Conservation (phyloP, 805 yeast genomes). For the Wickerhamiella cacticola region DNA sequence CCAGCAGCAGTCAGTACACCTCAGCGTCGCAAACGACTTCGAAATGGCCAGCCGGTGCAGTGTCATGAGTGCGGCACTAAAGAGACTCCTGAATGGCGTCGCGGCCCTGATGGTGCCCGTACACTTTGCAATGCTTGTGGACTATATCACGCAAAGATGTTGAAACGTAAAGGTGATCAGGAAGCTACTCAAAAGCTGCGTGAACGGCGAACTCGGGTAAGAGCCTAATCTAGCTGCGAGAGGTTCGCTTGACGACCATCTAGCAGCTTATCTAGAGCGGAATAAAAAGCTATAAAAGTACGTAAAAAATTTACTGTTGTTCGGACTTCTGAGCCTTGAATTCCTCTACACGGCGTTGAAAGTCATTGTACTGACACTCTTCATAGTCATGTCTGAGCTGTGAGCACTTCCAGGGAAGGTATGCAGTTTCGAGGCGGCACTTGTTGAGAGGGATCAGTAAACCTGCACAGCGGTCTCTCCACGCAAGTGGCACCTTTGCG, state of each 20-base stretch:
- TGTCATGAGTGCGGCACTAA: constrained; percentile 42
- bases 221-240: neutral
- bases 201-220: constrained; percentile 4
- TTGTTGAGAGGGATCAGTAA: constrained; percentile 48
- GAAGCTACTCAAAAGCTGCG: constrained; percentile 5
- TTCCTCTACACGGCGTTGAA: constrained; percentile 67
- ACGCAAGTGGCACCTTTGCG: constrained; percentile 61
- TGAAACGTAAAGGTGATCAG: constrained; percentile 44
- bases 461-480: constrained; percentile 74
- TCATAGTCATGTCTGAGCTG: constrained; percentile 76
- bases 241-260: neutral
- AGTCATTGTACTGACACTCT: constrained; percentile 72
- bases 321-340: constrained; percentile 40
- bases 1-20: constrained; percentile 5
- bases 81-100: constrained; percentile 74
- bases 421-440: constrained; percentile 46
- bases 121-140: constrained; percentile 81
- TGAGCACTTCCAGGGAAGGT: constrained; percentile 57
- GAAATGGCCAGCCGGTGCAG: constrained; percentile 18
- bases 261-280: neutral
- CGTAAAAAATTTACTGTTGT: constrained; percentile 25
- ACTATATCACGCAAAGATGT: constrained; percentile 53
- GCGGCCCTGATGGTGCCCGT: constrained; percentile 66
- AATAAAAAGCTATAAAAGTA: neutral
- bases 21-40: constrained; percentile 14